Base-by-base conservation (phyloP, 2,329 filamentous ascomycete species). In the Fusarium transvaalense region DNA sequence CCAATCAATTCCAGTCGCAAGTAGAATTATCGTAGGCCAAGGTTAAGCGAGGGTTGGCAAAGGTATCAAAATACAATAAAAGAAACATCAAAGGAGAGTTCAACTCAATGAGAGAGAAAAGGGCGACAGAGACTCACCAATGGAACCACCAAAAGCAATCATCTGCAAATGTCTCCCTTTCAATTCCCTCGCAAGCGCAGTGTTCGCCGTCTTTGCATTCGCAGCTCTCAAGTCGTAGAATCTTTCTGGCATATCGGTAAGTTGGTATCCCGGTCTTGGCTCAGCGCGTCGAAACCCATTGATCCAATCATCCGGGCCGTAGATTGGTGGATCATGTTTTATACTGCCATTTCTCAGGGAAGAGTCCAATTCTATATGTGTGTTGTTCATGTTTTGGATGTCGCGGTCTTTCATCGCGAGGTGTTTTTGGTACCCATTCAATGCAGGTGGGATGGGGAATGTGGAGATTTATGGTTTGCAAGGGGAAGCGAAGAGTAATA, bases 131-230 rank as follows among this genome's bases (percentile, higher is more conserved):
- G 13, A 52, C 78, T 41, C 81, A 88, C 92, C 92, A 75, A 97
- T 97, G 14, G 92, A 94, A 52, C 94, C 94, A 67, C 94, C 94
- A 72, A 97, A 97, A 6, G 95, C 95, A 84, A 97, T 97, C 95
- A 97, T 97, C 82, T 97, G 94, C 76, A 97, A 78, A 82, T 98
- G 95, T 50, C 94, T 85, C 14, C 90, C 89, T 80, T 96, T 96
- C 71, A 97, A 81, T 77, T 89, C 90, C 74, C 94, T 85, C 54
- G 92, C 89, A 50, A 98, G 83, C 7, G 91, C 89, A 51, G 92
- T 91, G 68, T 89, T 86, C 5, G 93, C 91, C 3, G 93, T 94
- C 76, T 94, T 91, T 68, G 92, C 82, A 76, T 93, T 86, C 46
- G 87, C 88, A 70, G 81, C 80, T 21, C 82, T 82, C 48, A 89